Conservation (phyloP, 495 filamentous ascomycete species). For the Platismatia glauca region DNA sequence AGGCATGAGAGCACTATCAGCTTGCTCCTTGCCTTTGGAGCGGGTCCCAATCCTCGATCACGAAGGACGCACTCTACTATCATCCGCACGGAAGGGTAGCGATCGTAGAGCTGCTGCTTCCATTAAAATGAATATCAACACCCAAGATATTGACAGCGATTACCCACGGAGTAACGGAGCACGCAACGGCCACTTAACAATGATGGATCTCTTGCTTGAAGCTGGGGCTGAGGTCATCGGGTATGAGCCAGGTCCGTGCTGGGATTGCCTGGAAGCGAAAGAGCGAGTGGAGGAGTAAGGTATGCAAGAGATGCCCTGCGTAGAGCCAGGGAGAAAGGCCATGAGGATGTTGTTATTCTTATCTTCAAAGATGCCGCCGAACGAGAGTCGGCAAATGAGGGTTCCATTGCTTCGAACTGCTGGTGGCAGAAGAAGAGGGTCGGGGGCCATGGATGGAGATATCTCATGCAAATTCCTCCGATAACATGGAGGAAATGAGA, state of each 20-base stretch:
- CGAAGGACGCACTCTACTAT: background rate
- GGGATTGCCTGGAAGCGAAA: background rate
- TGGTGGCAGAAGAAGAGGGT: too few relatives aligned
- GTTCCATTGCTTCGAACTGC: too few relatives aligned
- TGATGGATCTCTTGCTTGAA: background rate
- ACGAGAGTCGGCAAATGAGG: background rate
- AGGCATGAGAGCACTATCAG: background rate
- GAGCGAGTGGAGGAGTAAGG: background rate
- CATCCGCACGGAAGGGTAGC: too few relatives aligned
- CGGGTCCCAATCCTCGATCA: background rate
- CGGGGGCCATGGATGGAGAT: too few relatives aligned
- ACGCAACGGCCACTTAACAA: background rate
- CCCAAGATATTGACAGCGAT: background rate
- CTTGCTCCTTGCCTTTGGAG: background rate
- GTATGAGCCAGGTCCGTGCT: background rate
- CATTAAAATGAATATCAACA: background rate
- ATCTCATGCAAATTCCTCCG: too few relatives aligned
- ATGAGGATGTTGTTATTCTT: background rate
- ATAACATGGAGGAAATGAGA: too few relatives aligned
- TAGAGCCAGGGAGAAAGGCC: too few relatives aligned
- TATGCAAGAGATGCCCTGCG: background rate
- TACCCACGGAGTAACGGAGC: background rate
- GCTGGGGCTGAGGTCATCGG: background rate
- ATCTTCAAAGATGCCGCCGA: background rate
- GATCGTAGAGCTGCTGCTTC: too few relatives aligned